Evolutionary conservation across 1,139 yeast species (phyloP), one percentile per base, ranked within the genome.

Genomic region (Pichia sp.): DNA sequence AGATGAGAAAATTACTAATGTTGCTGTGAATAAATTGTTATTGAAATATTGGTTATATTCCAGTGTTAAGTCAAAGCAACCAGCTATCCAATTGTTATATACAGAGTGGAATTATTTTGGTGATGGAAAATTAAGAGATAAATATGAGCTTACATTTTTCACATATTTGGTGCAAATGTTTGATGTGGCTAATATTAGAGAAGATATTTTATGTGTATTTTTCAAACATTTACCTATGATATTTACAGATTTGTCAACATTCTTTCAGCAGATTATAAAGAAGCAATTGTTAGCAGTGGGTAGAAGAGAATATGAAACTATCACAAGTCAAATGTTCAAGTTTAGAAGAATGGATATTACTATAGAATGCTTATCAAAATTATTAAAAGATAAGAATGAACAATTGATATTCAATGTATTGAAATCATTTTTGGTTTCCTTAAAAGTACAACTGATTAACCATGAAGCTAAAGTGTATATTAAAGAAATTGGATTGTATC

Each of bases 71-170:
- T 10, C 32, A 2, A 22, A 34, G 8, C 41, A 46, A 20, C 35
- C 51, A 4, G 53, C 50, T 4, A 37, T 47, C 19, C 58, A 61
- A 7, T 24, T 63, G 18, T 47, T 58, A 3, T 56, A 55, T 38
- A 44, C 60, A 17, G 64, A 63, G 18, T 63, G 67, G 67, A 43
- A 44, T 1, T 62, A 58, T 44, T 58, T 63, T 44, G 62, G 58
- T 1, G 37, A 43, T 22, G 46, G 38, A 2, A 31, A 38, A 6
- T 19, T 57, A 1, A 37, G 63, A 19, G 30, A 39, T 1, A 42
- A 43, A 21, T 47, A 52, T 38, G 65, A 60, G 21, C 36, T 61
- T 5, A 32, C 45, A 1, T 63, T 63, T 43, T 59, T 47, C 41
- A 47, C 55, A 2, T 48, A 54, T 4, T 30, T 53, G 5, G 27